Evolutionary conservation across 1,284 basidiomycete species (phyloP), one percentile per base, ranked within the genome.

Genomic region (Cystobasidium pallidum): DNA sequence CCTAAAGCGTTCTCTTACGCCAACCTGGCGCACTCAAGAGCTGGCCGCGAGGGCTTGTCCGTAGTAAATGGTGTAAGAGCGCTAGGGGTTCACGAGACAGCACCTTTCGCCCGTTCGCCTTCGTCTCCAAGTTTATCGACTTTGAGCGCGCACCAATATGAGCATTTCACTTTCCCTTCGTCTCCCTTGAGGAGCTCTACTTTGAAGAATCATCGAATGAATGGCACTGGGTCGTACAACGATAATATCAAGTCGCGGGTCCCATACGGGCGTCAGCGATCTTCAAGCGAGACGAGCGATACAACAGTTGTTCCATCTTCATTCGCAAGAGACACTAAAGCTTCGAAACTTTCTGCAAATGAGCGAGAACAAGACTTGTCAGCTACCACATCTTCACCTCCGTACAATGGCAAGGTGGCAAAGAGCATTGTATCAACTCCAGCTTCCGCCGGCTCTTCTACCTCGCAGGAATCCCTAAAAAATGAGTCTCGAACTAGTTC

Each of bases 221-320:
- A 61, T 26, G 41, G 26, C 58, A 51, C 4, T 4, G 49, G 21
- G 49, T 51, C 49, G 2, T n/a, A 61, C 26, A 61, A 13, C 24
- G 45, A 61, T 61, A 43, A 26, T 26, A 13, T 34, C 24, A 32
- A 32, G 54, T 51, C 62, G 17, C 62, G 62, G 7, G 3, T 47
- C 2, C 15, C 51, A 24, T 47, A 28, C 45, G 39, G 28, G 19
- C 21, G 67, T 17, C 45, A 70, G 43, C 24, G 67, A 3, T 30
- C 57, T 28, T 19, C 62, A 47, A 70, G 67, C 28, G 67, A 70
- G 17, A 62, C 58, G 34, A 70, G 67, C 47, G 67, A 70, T 47
- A 61, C 54, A 6, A 70, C 67, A 21, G 49, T 70, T 19, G 67
- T 70, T 24, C 67, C 67, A 24, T 24, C 55, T 41, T 34, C 36